Evolutionary conservation across 306 rosid genomes (phyloP).

Genomic region (Glycine latifolia): DNA sequence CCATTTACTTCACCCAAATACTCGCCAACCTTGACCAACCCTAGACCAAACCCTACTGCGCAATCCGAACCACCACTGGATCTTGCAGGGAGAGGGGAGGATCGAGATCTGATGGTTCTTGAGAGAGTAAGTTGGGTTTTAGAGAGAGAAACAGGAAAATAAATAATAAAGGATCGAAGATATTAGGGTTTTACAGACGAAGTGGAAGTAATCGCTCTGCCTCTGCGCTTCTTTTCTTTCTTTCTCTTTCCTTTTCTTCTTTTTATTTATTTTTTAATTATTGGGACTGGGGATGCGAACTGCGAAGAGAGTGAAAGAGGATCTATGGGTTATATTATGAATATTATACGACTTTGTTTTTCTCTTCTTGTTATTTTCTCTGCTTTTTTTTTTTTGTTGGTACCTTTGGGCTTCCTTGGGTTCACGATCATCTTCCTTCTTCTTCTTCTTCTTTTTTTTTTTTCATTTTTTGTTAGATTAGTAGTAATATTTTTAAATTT

Average conservation of each 20-base stretch:
- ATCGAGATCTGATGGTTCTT: slow-evolving; percentile 45
- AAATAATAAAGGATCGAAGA: slow-evolving; percentile 44
- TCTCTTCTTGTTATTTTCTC: neutral
- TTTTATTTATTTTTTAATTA: neutral
- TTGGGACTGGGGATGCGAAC: neutral
- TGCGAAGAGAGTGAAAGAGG: neutral
- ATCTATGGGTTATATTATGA: neutral
- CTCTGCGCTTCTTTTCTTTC: neutral
- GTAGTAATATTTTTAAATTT: too few relatives aligned
- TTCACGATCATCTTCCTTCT: neutral
- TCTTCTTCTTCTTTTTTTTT: neutral
- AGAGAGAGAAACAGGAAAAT: slow-evolving; percentile 8
- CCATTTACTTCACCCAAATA: slow-evolving; percentile 71
- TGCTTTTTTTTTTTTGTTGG: neutral
- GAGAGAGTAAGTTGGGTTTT: slow-evolving; percentile 40
- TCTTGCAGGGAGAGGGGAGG: slow-evolving; percentile 13
- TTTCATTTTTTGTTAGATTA: too few relatives aligned
- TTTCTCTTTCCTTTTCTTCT: neutral
- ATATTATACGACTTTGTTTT: neutral
- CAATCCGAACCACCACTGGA: slow-evolving; percentile 52
- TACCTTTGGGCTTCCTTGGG: neutral
- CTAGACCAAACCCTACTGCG: slow-evolving; percentile 45
- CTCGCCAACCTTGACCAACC: slow-evolving; percentile 80
- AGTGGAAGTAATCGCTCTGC: slow-evolving; percentile 52
- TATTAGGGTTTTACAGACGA: slow-evolving; percentile 81